Base-by-base conservation (phyloP, 1,284 basidiomycete genomes). In the Caloboletus firmus region DNA sequence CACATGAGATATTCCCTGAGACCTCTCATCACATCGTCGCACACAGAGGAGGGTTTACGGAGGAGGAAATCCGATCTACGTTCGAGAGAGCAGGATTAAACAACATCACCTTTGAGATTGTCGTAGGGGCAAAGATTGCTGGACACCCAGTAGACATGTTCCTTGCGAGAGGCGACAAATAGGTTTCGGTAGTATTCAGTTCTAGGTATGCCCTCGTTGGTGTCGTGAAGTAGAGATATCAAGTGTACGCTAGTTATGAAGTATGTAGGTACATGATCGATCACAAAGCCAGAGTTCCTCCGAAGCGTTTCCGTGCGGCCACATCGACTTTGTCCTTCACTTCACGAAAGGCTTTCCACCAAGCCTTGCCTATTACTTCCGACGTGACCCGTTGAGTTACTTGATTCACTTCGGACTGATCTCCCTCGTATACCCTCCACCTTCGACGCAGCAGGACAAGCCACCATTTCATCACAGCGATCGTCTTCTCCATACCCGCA, bases 381-480 rank as follows among this genome's bases (percentile, higher is more conserved):
- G 70, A 61, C 36, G 54, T 67, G 24, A 37, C 36, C 56, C 63
- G 52, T 69, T 71, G 60, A 64, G 58, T 59, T 65, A 51, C 45
- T 63, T 59, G 31, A 59, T 71, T 71, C 20, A 59, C 59, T 31
- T 66, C 71, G 47, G 34, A 67, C 63, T 76, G 75, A 35, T 71
- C 69, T 49, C 71, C 59, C 64, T 87, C 85, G 58, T 77, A 80
- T 4, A 72, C 67, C 13, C 74, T 79, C 77, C 82, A 89, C 58
- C 78, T 67, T 52, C 83, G 72, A 62, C 83, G 74, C 62, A 90
- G 62, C 31, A 90, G 62, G 32, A 89, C 77, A 47, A 83, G 65
- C 91, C 93, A 93, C 84, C 88, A 93, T 64, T 80, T 84, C 74
- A 93, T 75, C 22, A 91, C 80, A 28, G 79, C 79, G 4, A 87